Conservation (phyloP, 768 basidiomycete genomes). For the Termitomyces sp. region DNA sequence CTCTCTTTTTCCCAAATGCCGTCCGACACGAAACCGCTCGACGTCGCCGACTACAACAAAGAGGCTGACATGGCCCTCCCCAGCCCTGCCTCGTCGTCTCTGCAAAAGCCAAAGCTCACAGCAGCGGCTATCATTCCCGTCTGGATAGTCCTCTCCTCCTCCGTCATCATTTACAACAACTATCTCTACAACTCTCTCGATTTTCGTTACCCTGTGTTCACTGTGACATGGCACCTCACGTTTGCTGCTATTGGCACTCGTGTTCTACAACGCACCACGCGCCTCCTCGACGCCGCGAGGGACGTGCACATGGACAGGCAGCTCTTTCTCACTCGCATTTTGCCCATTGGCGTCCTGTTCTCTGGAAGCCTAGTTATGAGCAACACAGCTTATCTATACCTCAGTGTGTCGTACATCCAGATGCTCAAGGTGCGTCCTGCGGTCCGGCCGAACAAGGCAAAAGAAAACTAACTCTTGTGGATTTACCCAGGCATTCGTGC, state of each 20-base stretch:
- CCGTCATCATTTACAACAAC: conserved; percentile 97
- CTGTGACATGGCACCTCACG: conserved; percentile 85
- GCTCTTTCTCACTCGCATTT: conserved; percentile 77
- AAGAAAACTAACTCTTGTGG: no score
- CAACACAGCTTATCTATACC: conserved; percentile 89
- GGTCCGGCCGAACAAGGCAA: background rate
- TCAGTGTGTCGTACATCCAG: conserved; percentile 93
- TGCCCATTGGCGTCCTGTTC: conserved; percentile 93
- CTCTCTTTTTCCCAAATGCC: no score
- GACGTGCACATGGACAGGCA: conserved; percentile 77
- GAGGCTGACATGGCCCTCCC: no score
- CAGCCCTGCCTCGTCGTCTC: conserved; percentile 15
- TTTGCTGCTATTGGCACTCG: conserved; percentile 82
- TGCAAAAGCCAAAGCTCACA: conserved; percentile 37
- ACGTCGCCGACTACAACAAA: no score
- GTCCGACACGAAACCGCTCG: no score
- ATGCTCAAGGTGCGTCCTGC: conserved; percentile 63
- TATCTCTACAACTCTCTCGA: conserved; percentile 75
- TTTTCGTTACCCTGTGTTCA: conserved; percentile 89
- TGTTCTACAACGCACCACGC: conserved; percentile 75
- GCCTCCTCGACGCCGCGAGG: conserved; percentile 69
- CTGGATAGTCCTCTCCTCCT: conserved; percentile 87
- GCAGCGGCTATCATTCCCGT: conserved; percentile 76
- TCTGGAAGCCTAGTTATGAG: conserved; percentile 84
- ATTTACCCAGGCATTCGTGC: conserved; percentile 69